Base-by-base conservation (phyloP, 768 basidiomycete genomes). In the Psilocybe cubensis region DNA sequence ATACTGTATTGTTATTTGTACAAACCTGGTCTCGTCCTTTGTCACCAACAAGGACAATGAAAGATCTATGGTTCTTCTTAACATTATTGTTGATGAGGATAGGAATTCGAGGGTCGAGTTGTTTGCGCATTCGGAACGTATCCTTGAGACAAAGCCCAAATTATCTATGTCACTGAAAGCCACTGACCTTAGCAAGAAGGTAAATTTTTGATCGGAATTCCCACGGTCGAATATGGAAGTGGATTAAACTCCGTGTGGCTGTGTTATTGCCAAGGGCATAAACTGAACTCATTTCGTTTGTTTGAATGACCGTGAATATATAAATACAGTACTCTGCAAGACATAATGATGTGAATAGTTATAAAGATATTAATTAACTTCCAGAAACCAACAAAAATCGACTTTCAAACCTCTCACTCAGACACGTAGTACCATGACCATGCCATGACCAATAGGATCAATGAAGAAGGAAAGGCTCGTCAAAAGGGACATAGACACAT, bases 41-140 rank as follows among this genome's bases (percentile, higher is more conserved):
- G 78, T 98, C 96, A 31, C 97, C 97, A 17, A 98, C 94, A 42
- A 98, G 83, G 33, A 98, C 92, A 72, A 98, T 90, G 79, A 99
- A 98, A 1, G 92, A 95, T 33, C 97, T 81, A 64, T 98, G 90
- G 64, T 96, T 94, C 64, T 87, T 83, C 73, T 92, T 89, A 70
- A 97, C 95, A 83, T 93, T 93, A 72, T 96, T 96, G 63, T 84
- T 87, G 70, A 98, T 94, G 54, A 98, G 85, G 50, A 88, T 89
- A 17, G 93, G 94, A 60, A 98, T 94, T 38, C 96, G 90, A 47
- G 90, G 89, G 72, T 98, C 96, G 54, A 97, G 85, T 66, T 92
- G 90, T 73, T 93, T 92, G 51, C 90, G 83, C 91, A 93, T 93
- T 56, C 50, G 44, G 49, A 29, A 17, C n/a, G n/a, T 23, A n/a